Base-by-base conservation (phyloP, 352 stramenopile species). In the Phytophthora macrochlamydospora region DNA sequence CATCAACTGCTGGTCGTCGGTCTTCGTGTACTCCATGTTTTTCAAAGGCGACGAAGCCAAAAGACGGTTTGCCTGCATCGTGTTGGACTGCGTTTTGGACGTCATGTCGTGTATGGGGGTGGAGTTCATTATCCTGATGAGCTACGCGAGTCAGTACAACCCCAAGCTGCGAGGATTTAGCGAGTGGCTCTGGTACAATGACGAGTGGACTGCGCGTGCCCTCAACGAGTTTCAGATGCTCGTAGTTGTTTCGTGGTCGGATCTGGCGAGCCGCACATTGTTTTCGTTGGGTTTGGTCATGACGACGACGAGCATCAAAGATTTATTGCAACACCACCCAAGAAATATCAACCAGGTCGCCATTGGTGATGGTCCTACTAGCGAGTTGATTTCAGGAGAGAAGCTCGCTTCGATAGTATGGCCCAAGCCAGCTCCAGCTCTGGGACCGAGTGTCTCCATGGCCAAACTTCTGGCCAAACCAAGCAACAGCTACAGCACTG, bases 181-280 rank as follows among this genome's bases (percentile, higher is more conserved):
- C 7, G 3, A 33, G 0, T 18, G 7, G 4, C 1, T 51, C 6
- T 66, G 59, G 59, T 59, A 59, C 46, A 13, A 66, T 48, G 59
- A 66, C 32, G 37, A 57, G 33, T 68, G 61, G 52, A 11, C 32
- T 4, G 60, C 45, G 0, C 44, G 45, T 38, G 45, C 42, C 29
- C 32, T 60, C 28, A 55, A 67, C 60, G 51, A 67, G 60, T 38
- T 67, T 12, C 51, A 62, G 33, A 48, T 62, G 30, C 32, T 67
- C 18, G 43, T 67, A 32, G 51, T 67, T 24, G 37, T 61, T 35
- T 67, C 60, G 2, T 52, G 53, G 37, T 32, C 11, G 1, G 60
- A 67, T 28, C 31, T 67, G 1, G 55, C 48, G 18, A 62, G 51
- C 8, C 51, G 45, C 2, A 30, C 54, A 4, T 51, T 59, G n/a